Conservation (phyloP, 805 yeast genomes). For the Candida pseudofarinosa region DNA sequence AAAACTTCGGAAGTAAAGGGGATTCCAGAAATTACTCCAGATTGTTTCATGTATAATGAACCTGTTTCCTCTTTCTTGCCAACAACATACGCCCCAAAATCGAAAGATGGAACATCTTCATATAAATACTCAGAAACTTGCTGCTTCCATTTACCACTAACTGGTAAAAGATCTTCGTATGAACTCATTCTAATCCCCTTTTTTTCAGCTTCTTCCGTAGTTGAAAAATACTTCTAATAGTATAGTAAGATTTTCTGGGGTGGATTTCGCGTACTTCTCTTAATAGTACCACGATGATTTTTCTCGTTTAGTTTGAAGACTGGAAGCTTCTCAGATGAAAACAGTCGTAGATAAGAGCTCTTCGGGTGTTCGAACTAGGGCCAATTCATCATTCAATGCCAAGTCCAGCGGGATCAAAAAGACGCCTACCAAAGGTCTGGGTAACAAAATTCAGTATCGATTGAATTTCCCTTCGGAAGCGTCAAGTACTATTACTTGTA, state of each 20-base stretch:
- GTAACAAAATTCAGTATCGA: constrained; percentile 14
- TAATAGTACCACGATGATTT: no score
- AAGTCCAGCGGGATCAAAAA: not conserved
- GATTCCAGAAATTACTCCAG: constrained; percentile 77
- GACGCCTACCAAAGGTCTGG: not conserved
- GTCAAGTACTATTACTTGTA: constrained; percentile 30
- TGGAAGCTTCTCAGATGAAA: no score
- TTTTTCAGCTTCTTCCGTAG: no score
- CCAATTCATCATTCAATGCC: not conserved
- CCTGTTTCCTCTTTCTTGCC: constrained; percentile 72
- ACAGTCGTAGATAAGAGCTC: not conserved
- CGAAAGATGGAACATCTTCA: constrained; percentile 93
- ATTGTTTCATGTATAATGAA: constrained; percentile 73
- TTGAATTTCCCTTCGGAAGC: constrained; percentile 10
- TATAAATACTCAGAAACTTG: constrained; percentile 70
- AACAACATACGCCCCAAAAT: constrained; percentile 93
- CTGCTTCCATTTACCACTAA: constrained; percentile 76
- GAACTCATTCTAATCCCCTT: constrained; percentile 20
- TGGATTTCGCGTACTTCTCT: not conserved
- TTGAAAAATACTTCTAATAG: not conserved
- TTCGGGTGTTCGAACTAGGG: not conserved
- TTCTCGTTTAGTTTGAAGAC: no score
- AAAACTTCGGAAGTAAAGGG: constrained; percentile 89
- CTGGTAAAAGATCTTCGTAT: constrained; percentile 60
- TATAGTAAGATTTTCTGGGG: not conserved